These are phyloP conservation scores for Venustampulla echinocandica DNA, from an alignment of 495 filamentous ascomycete species.

Conservation along the genomic window DNA sequence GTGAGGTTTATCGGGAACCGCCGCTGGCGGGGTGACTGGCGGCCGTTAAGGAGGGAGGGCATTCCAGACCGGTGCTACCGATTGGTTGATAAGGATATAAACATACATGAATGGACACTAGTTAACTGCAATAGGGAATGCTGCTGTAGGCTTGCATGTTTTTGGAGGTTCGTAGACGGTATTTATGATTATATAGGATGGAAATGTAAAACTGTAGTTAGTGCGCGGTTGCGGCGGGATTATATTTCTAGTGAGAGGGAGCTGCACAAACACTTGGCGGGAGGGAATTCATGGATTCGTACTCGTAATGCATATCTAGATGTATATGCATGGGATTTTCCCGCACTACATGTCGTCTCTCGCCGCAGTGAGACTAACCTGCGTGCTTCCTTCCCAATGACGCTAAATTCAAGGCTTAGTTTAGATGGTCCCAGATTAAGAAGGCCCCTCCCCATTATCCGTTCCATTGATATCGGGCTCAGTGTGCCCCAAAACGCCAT, in stretches of 20 bases:
- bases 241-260: neutral
- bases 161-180: no score
- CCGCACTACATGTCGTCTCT: neutral
- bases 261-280: neutral
- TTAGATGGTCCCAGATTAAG: conserved; percentile 1
- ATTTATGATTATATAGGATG: no score
- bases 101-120: no score
- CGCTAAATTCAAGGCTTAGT: conserved; percentile 16
- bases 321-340: neutral
- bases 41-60: neutral
- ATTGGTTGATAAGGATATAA: no score
- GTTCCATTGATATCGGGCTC: conserved; percentile 21
- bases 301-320: conserved; percentile 6
- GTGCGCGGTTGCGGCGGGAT: no score
- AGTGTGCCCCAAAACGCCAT: conserved; percentile 14
- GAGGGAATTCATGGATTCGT: neutral
- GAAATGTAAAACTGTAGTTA: neutral
- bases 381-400: conserved; percentile 14
- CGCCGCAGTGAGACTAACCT: neutral
- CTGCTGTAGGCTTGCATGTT: no score
- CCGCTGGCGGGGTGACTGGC: no score
- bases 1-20: no score
- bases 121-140: no score
- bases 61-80: no score
- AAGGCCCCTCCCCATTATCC: conserved; percentile 15